phyloP scores from a whole-genome alignment of 129 eudicot species.

The carrot (Daucus carota) region DNA sequence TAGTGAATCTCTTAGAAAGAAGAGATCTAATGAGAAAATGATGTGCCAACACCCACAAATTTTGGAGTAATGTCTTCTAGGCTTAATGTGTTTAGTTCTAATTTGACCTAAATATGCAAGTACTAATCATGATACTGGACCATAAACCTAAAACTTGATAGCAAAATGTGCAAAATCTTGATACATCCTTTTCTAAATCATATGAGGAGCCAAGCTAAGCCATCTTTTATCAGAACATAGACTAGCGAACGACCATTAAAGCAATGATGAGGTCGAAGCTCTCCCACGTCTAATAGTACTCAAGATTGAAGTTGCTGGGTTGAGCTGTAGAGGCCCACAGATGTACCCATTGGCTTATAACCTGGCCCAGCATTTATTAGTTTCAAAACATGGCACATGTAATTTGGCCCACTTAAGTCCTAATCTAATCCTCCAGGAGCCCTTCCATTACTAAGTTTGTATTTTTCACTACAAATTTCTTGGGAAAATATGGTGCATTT shows the following conservation, averaged over 20 bases:
- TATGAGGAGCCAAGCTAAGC: background rate
- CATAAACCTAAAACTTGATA: background rate
- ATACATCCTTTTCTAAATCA: constrained; percentile 2
- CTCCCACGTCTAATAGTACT: constrained; percentile 25
- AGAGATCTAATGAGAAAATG: no score
- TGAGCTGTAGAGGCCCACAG: constrained; percentile 17
- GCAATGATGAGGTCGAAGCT: constrained; percentile 17
- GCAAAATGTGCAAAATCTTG: background rate
- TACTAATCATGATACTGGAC: background rate
- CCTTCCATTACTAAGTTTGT: background rate
- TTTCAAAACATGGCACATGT: constrained; percentile 17
- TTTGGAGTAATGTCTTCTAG: background rate
- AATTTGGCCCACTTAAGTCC: constrained; percentile 23
- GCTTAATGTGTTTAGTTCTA: background rate
- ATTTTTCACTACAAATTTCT: background rate
- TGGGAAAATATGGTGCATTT: background rate
- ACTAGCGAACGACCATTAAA: background rate
- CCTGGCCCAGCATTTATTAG: constrained; percentile 14
- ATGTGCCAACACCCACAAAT: background rate
- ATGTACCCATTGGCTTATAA: background rate
- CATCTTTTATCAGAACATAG: background rate
- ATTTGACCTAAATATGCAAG: background rate
- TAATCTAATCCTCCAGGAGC: background rate
- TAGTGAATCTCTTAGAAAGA: background rate
- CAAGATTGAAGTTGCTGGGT: constrained; percentile 8